A percentile compares a stretch with the other conserved stretches of the same genome.
Evolutionary conservation across 2,329 filamentous ascomycete genomes (phyloP).

Genomic region (Penicillium sp.): DNA sequence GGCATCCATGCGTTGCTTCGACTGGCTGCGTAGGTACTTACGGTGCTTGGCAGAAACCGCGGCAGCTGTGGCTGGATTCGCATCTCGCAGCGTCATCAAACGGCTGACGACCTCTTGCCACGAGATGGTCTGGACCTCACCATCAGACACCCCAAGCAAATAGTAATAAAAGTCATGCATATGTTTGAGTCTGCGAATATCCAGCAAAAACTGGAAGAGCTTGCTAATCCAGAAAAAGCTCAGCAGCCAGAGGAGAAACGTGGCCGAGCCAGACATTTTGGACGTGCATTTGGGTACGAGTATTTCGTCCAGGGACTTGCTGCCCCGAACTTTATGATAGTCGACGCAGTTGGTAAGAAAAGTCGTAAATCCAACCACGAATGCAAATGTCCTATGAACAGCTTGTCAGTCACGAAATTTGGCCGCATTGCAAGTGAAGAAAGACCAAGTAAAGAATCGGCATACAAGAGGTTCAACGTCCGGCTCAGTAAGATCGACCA

Average conservation of each 20-base stretch:
- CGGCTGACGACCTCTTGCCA: slow-evolving; percentile 90
- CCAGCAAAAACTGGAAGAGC: slow-evolving; percentile 70
- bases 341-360: slow-evolving; percentile 86
- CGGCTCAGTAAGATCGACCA: slow-evolving; percentile 80
- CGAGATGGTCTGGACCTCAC: slow-evolving; percentile 90
- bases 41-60: slow-evolving; percentile 61
- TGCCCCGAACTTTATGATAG: slow-evolving; percentile 69
- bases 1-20: slow-evolving; percentile 91
- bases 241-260: slow-evolving; percentile 78
- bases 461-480: slow-evolving; percentile 71
- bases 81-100: slow-evolving; percentile 79
- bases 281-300: slow-evolving; percentile 73
- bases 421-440: neutral
- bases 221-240: slow-evolving; percentile 84
- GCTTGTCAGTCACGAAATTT: neutral
- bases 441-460: slow-evolving; percentile 13
- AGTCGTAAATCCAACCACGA: slow-evolving; percentile 78
- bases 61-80: slow-evolving; percentile 79
- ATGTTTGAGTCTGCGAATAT: slow-evolving; percentile 70
- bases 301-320: slow-evolving; percentile 63
- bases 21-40: slow-evolving; percentile 74
- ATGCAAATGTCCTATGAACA: slow-evolving; percentile 70
- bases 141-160: slow-evolving; percentile 77
- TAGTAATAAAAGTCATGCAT: slow-evolving; percentile 86
- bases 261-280: slow-evolving; percentile 74